Conservation (phyloP, 371 early-diverging fungal species). For the Thermomucor indicae-seudaticae region DNA sequence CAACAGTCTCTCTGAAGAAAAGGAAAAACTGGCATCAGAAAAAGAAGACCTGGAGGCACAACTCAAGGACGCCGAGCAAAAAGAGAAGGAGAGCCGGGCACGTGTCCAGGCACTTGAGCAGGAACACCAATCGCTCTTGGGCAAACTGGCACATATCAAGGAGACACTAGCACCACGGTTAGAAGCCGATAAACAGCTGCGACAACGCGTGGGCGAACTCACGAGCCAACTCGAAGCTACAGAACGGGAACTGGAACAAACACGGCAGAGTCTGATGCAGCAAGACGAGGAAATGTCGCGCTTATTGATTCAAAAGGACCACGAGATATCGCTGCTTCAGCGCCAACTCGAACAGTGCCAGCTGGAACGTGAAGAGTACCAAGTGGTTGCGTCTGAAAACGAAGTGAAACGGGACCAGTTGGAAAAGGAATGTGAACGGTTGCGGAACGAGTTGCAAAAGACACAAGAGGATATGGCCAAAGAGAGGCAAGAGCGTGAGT, state of each 20-base stretch:
- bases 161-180: conserved; percentile 37
- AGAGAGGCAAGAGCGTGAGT: conserved; percentile 46
- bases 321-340: conserved; percentile 30
- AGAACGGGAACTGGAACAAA: conserved; percentile 14
- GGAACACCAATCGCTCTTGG: conserved; percentile 37
- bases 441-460: conserved; percentile 41
- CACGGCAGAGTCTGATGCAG: conserved; percentile 18
- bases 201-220: conserved; percentile 24
- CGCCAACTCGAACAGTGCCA: conserved; percentile 50
- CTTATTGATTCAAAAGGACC: conserved; percentile 21
- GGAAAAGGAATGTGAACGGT: conserved; percentile 28
- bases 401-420: conserved; percentile 53
- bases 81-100: conserved; percentile 11
- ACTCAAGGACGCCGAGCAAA: conserved; percentile 13
- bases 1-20: conserved; percentile 33
- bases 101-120: conserved; percentile 27
- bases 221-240: conserved; percentile 18
- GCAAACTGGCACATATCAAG: conserved; percentile 34
- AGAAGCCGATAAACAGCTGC: conserved; percentile 38
- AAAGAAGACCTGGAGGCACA: conserved; percentile 22
- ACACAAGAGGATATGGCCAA: conserved; percentile 18
- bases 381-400: conserved; percentile 53
- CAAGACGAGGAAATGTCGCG: conserved; percentile 24
- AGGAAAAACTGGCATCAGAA: conserved; percentile 24
- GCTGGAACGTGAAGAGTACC: conserved; percentile 62